Conservation (phyloP, 306 rosid species). For the Biancaea sappan region DNA sequence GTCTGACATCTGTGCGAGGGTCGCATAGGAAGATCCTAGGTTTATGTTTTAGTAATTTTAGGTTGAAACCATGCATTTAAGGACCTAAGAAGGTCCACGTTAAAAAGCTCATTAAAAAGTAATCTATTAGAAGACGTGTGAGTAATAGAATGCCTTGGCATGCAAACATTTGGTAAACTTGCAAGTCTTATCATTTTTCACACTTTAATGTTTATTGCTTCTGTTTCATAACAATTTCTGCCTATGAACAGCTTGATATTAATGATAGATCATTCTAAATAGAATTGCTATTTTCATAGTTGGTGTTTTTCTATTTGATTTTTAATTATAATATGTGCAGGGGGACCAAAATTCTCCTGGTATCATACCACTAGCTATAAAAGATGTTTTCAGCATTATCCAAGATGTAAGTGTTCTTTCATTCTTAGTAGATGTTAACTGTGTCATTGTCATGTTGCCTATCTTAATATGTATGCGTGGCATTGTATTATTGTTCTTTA, state of each 20-base stretch:
- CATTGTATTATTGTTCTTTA: slow-evolving; percentile 6
- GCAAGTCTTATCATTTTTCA: background rate
- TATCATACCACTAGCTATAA: slow-evolving; percentile 93
- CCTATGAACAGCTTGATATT: too few species aligned
- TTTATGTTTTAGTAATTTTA: slow-evolving; percentile 1
- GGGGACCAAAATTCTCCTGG: slow-evolving; percentile 97
- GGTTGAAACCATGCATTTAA: slow-evolving; percentile 9
- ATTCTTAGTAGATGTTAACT: slow-evolving; percentile 22
- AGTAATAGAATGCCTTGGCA: background rate
- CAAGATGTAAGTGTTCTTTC: slow-evolving; percentile 82
- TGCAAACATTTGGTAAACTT: slow-evolving; percentile 8
- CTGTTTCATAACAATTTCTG: background rate
- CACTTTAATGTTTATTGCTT: slow-evolving; percentile 2
- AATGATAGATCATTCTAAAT: too few species aligned
- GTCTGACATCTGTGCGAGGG: slow-evolving; percentile 12
- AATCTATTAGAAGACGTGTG: background rate
- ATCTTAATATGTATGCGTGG: background rate
- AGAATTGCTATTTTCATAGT: slow-evolving; percentile 6
- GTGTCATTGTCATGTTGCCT: background rate
- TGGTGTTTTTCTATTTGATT: slow-evolving; percentile 27
- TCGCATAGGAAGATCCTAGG: background rate
- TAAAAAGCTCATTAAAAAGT: background rate
- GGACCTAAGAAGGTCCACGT: background rate
- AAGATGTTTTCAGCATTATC: slow-evolving; percentile 95
- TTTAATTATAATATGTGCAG: slow-evolving; percentile 45